These are phyloP conservation scores for Nicotiana attenuata DNA, from an alignment of 257 asterid species.

Conservation along the genomic window DNA sequence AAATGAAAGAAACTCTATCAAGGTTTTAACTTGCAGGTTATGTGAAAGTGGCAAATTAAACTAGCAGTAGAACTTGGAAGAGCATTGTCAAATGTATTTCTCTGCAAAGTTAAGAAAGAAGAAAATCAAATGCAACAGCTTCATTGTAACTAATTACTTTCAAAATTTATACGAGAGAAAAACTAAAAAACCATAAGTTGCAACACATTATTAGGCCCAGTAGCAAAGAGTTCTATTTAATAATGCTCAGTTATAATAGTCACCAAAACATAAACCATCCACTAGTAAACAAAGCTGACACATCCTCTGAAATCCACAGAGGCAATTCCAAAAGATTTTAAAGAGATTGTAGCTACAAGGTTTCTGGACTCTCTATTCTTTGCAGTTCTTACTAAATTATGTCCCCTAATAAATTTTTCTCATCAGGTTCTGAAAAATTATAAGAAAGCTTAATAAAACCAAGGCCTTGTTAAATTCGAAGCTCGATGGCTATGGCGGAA, in stretches of 20 bases:
- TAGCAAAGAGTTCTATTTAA: neutral
- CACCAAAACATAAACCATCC: neutral
- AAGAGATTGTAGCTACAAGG: neutral
- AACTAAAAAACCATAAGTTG: neutral
- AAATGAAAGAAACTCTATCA: neutral
- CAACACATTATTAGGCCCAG: neutral
- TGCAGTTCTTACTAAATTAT: neutral
- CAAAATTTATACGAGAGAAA: neutral
- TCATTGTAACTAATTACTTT: neutral
- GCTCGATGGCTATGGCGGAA: too few species aligned
- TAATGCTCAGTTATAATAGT: neutral
- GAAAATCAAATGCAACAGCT: slow-evolving; percentile 11
- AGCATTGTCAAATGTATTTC: slow-evolving; percentile 55
- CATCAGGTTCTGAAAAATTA: neutral
- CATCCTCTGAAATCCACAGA: neutral
- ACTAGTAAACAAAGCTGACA: neutral
- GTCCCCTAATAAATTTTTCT: neutral
- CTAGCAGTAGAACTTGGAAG: slow-evolving; percentile 78
- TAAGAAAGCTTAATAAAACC: neutral
- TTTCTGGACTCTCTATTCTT: neutral
- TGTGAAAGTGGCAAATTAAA: slow-evolving; percentile 25
- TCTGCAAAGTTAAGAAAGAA: slow-evolving; percentile 46
- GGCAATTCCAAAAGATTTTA: neutral
- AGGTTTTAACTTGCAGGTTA: neutral
- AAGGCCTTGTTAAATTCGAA: too few species aligned